Evolutionary conservation across 1,284 basidiomycete genomes (phyloP).

Genomic region (Cryptococcus sp.): DNA sequence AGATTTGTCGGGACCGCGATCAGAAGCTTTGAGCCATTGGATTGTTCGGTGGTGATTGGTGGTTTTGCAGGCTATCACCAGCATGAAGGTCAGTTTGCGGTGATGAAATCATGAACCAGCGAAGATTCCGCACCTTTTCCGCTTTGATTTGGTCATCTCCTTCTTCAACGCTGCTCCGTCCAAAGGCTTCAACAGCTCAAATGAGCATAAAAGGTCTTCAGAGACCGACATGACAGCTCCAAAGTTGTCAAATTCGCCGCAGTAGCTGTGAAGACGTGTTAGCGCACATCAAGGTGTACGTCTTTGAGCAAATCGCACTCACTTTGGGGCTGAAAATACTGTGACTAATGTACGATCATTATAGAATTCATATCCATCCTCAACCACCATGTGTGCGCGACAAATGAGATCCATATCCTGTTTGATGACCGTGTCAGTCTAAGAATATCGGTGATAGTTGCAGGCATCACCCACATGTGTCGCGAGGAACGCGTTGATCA

Average conservation of each 20-base stretch:
- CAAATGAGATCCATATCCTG: constrained; percentile 99
- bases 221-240: constrained; percentile 88
- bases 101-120: background rate
- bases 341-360: constrained; percentile 98
- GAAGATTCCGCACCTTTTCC: constrained; percentile 70
- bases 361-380: constrained; percentile 99
- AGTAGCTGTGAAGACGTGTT: constrained; percentile 36
- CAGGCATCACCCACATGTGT: constrained; percentile 57
- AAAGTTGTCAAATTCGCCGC: constrained; percentile 67
- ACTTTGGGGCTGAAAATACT: constrained; percentile 97
- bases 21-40: constrained; percentile 52
- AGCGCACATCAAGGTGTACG: background rate
- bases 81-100: background rate
- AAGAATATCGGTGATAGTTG: background rate
- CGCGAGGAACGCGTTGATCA: constrained; percentile 91
- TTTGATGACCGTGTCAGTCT: constrained; percentile 22
- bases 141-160: constrained; percentile 98
- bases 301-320: constrained; percentile 46
- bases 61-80: constrained; percentile 49
- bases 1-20: background rate
- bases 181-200: constrained; percentile 93
- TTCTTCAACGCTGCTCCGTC: constrained; percentile 94
- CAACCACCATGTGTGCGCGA: constrained; percentile 99
- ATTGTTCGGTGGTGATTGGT: constrained; percentile 54
- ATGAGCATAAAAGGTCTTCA: constrained; percentile 95